Evolutionary conservation across 2,329 filamentous ascomycete genomes (phyloP).

Genomic region (Sarocladium oryzae): DNA sequence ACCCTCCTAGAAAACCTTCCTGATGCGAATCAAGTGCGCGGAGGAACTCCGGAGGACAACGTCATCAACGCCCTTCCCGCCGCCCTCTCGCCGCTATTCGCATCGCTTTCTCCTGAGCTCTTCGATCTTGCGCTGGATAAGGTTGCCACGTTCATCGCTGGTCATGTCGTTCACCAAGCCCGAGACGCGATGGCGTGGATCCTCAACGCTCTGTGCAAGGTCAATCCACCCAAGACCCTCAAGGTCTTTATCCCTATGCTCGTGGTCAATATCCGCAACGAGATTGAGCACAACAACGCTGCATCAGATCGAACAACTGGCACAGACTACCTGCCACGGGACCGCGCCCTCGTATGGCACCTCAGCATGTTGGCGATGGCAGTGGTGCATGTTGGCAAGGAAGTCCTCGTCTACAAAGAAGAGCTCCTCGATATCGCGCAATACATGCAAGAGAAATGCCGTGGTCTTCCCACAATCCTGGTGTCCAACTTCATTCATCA

Average conservation of each 20-base stretch:
- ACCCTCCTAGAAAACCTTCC: conserved; percentile 92
- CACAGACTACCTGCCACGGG: conserved; percentile 85
- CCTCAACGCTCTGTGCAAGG: conserved; percentile 91
- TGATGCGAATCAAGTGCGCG: conserved; percentile 79
- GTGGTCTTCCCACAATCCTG: conserved; percentile 88
- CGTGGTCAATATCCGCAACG: conserved; percentile 84
- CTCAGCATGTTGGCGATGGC: conserved; percentile 97
- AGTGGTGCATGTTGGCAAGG: conserved; percentile 88
- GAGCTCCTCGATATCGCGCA: conserved; percentile 86
- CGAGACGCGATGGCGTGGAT: conserved; percentile 98
- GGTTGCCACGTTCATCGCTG: conserved; percentile 82
- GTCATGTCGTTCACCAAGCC: conserved; percentile 94
- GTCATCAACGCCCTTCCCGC: conserved; percentile 93
- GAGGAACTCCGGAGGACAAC: conserved; percentile 90
- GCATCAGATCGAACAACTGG: conserved; percentile 92
- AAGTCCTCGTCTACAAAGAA: conserved; percentile 81
- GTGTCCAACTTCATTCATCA: conserved; percentile 98
- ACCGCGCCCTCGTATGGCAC: conserved; percentile 92
- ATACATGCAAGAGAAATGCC: conserved; percentile 95
- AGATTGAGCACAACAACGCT: conserved; percentile 94
- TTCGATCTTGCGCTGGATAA: conserved; percentile 91
- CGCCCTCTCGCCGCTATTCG: conserved; percentile 82
- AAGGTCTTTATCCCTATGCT: conserved; percentile 87
- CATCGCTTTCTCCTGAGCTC: conserved; percentile 83
- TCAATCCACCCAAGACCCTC: conserved; percentile 87